Percentiles rank a stretch among this genome's conserved stretches.
Conservation (phyloP, 495 filamentous ascomycete species). For the Rostrohypoxylon terebratum region DNA sequence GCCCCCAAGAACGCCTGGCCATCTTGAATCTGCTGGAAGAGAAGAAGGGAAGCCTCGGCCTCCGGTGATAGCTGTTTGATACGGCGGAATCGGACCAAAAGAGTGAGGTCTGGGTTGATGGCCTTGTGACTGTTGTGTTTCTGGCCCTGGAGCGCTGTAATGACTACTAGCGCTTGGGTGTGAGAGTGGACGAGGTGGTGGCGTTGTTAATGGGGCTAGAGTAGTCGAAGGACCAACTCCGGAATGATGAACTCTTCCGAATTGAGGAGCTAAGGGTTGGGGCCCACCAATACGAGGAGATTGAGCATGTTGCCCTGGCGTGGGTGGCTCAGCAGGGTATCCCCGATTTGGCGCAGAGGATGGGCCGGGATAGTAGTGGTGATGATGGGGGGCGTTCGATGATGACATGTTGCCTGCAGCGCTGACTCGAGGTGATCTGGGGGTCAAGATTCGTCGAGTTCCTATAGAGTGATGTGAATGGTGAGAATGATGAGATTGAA, state of each 20-base stretch:
- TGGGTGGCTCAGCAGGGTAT: constrained; percentile 31
- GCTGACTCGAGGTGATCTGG: constrained; percentile 69
- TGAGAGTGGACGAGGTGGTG: constrained; percentile 54
- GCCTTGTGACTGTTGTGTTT: constrained; percentile 39
- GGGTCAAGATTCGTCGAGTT: constrained; percentile 69
- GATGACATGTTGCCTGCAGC: constrained; percentile 60
- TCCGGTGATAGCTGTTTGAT: constrained; percentile 35
- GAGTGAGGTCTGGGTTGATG: constrained; percentile 43
- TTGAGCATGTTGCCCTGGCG: constrained; percentile 39
- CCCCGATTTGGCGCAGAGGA: constrained; percentile 46
- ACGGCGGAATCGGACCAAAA: constrained; percentile 46
- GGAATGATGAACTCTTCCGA: constrained; percentile 48
- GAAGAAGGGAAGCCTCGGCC: constrained; percentile 39
- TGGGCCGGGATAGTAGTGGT: constrained; percentile 52
- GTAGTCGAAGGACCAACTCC: constrained; percentile 50
- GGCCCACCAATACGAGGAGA: constrained; percentile 49
- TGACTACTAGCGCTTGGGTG: constrained; percentile 55
- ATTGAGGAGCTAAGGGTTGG: constrained; percentile 53
- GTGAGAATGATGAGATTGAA: constrained; percentile 56
- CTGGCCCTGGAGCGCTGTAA: constrained; percentile 43
- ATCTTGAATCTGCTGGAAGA: constrained; percentile 49
- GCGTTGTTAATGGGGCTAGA: constrained; percentile 47
- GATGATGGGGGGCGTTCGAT: constrained; percentile 59
- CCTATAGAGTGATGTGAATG: constrained; percentile 43
- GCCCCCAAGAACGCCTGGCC: constrained; percentile 45